Conservation (phyloP, 306 rosid genomes). For the Medicago ruthenica region DNA sequence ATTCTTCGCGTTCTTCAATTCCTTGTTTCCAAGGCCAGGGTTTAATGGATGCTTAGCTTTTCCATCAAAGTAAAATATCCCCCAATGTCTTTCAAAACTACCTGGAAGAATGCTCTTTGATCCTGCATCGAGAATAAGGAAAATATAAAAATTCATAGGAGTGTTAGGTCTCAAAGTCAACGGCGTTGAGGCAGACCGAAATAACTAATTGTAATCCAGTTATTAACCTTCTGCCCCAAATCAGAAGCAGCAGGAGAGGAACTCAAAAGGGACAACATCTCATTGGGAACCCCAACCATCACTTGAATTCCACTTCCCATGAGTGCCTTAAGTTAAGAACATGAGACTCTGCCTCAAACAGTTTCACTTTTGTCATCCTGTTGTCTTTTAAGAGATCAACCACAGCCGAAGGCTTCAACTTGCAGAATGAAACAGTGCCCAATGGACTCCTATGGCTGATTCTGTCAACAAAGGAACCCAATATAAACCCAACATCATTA, state of each 20-base stretch:
- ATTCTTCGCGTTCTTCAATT: conserved; percentile 71
- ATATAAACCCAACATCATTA: not conserved
- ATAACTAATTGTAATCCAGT: no score
- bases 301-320: conserved; percentile 81
- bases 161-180: conserved; percentile 70
- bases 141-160: conserved; percentile 79
- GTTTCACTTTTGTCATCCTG: conserved; percentile 76
- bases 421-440: conserved; percentile 83
- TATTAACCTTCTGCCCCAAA: no score
- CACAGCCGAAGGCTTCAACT: conserved; percentile 74
- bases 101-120: conserved; percentile 88
- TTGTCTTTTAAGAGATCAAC: conserved; percentile 76
- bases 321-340: conserved; percentile 58
- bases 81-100: conserved; percentile 97
- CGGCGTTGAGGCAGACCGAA: no score
- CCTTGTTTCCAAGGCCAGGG: conserved; percentile 75
- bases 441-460: conserved; percentile 81
- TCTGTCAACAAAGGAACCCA: conserved; percentile 54
- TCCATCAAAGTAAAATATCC: conserved; percentile 88
- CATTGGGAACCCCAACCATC: conserved; percentile 90
- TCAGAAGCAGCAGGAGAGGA: conserved; percentile 67
- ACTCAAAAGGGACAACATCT: conserved; percentile 65
- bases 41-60: conserved; percentile 82
- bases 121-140: conserved; percentile 86
- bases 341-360: conserved; percentile 81